These are phyloP conservation scores for Neopestalotiopsis sp. DNA, from an alignment of 2,329 filamentous ascomycete species.

Conservation along the genomic window DNA sequence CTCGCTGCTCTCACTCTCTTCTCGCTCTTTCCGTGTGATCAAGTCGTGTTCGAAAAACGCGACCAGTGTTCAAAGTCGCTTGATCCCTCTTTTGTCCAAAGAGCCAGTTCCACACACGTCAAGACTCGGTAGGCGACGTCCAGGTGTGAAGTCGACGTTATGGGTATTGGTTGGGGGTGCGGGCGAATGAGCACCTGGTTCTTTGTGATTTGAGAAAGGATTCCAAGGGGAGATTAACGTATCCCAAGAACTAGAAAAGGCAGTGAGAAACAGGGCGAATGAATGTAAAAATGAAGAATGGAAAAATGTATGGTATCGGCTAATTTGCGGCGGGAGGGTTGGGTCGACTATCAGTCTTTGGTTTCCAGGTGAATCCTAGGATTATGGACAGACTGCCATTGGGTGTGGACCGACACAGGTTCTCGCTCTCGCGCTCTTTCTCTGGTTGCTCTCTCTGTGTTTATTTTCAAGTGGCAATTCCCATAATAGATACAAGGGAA, in stretches of 20 bases:
- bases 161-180: neutral
- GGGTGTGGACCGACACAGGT: slow-evolving; percentile 23
- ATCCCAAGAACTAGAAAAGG: slow-evolving; percentile 1
- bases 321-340: slow-evolving; percentile 27
- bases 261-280: slow-evolving; percentile 21
- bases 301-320: slow-evolving; percentile 24
- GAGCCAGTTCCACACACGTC: neutral
- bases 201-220: neutral
- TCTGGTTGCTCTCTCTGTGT: too few species aligned
- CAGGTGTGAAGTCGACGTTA: neutral
- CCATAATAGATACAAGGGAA: slow-evolving; percentile 24
- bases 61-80: neutral
- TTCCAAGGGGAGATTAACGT: neutral
- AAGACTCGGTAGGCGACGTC: neutral
- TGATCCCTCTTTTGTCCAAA: neutral
- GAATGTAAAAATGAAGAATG: slow-evolving; percentile 22
- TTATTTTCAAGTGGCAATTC: slow-evolving; percentile 23
- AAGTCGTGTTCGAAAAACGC: neutral
- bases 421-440: neutral
- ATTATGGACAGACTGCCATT: slow-evolving; percentile 33
- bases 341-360: slow-evolving; percentile 20
- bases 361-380: slow-evolving; percentile 22
- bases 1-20: slow-evolving; percentile 30
- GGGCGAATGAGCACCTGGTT: neutral
- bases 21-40: slow-evolving; percentile 21